Conservation (phyloP, 1,284 basidiomycete genomes). For the Anthracocystis walkeri region DNA sequence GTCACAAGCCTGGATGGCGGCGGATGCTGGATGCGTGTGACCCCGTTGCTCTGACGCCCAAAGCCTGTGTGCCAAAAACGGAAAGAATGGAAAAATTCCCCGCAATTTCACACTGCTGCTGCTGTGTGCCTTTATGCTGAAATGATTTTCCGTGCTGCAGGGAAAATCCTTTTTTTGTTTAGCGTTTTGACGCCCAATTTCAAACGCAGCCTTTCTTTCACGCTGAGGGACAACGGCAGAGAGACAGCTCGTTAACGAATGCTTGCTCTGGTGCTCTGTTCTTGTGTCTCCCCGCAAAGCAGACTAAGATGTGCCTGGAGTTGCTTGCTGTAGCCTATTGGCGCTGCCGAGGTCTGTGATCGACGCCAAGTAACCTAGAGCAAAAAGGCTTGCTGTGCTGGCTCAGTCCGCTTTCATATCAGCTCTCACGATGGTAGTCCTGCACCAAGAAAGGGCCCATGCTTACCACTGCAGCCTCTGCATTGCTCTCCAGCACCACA, state of each 20-base stretch:
- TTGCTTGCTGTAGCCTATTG: neutral
- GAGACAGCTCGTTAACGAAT: neutral
- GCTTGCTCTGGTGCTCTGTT: too few relatives aligned
- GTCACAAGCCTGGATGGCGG: slow-evolving; percentile 3
- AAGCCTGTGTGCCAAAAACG: too few relatives aligned
- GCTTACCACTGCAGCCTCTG: neutral
- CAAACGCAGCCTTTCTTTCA: slow-evolving; percentile 21
- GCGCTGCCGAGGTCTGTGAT: slow-evolving; percentile 1
- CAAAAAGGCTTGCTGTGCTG: too few relatives aligned
- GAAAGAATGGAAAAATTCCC: slow-evolving; percentile 20
- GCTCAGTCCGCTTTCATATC: too few relatives aligned
- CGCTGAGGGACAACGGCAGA: slow-evolving; percentile 3
- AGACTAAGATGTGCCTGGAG: neutral
- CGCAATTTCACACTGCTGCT: slow-evolving; percentile 12
- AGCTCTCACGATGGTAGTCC: too few relatives aligned
- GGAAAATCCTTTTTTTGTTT: slow-evolving; percentile 4
- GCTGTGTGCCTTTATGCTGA: neutral
- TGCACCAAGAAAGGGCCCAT: too few relatives aligned
- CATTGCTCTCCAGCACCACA: neutral
- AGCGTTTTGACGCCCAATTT: slow-evolving; percentile 12
- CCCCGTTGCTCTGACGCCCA: too few relatives aligned
- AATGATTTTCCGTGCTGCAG: slow-evolving; percentile 23
- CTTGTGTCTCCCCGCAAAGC: neutral
- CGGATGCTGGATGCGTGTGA: neutral
- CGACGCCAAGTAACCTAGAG: too few relatives aligned